A percentile compares a stretch with the other conserved stretches of the same genome.
Evolutionary conservation across 768 basidiomycete genomes (phyloP).

Genomic region (Hypholoma fasciculare): DNA sequence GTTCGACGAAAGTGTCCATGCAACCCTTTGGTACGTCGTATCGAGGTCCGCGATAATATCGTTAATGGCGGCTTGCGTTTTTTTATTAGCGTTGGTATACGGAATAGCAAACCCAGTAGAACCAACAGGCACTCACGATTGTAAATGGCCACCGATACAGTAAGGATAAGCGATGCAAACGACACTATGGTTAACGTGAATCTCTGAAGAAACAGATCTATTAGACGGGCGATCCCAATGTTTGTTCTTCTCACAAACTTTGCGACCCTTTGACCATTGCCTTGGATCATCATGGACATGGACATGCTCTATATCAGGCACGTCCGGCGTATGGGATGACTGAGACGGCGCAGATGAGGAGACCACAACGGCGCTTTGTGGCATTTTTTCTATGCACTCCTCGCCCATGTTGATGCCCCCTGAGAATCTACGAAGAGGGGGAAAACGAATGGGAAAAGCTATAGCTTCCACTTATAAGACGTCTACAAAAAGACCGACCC

Average conservation of each 20-base stretch:
- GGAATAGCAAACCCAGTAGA: not conserved
- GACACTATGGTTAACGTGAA: constrained; percentile 11
- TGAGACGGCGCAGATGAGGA: not conserved
- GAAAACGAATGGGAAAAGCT: too few species aligned
- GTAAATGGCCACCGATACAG: constrained; percentile 10
- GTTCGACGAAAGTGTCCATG: constrained; percentile 11
- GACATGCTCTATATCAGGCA: constrained; percentile 3
- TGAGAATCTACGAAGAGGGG: too few species aligned
- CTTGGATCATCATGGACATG: constrained; percentile 7
- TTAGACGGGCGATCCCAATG: not conserved
- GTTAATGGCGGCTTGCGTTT: constrained; percentile 2
- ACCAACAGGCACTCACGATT: constrained; percentile 7
- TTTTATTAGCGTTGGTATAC: not conserved
- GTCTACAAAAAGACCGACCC: too few species aligned
- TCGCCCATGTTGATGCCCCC: too few species aligned
- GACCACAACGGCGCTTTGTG: not conserved
- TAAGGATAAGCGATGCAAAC: constrained; percentile 8
- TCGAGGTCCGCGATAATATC: constrained; percentile 7
- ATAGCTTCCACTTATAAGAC: too few species aligned
- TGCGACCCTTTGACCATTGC: constrained; percentile 7
- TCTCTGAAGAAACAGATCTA: not conserved
- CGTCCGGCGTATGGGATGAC: not conserved
- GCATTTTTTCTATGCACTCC: not conserved
- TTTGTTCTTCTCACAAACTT: not conserved
- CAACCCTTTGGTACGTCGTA: constrained; percentile 4